A percentile compares a stretch with the other conserved stretches of the same genome.
These are phyloP conservation scores for Acacia pycnantha DNA, from an alignment of 331 rosid genomes.

Conservation along the genomic window DNA sequence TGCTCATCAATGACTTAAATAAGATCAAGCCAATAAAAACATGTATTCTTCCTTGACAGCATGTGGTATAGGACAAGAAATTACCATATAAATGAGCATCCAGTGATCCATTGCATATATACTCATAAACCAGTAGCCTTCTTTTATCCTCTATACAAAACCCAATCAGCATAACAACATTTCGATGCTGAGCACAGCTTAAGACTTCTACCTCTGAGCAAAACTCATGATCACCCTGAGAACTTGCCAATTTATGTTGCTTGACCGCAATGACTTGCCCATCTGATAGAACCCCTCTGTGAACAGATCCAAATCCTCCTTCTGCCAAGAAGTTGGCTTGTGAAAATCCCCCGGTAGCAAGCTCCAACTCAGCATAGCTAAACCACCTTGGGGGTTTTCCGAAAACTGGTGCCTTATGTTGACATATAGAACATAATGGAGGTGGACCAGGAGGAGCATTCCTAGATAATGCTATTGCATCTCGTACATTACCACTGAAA, in stretches of 20 bases:
- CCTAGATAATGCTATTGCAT: conserved; percentile 69
- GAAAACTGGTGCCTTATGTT: conserved; percentile 90
- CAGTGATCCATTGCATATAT: conserved; percentile 81
- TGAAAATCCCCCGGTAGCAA: conserved; percentile 85
- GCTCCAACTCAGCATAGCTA: conserved; percentile 83
- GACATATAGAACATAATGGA: conserved; percentile 85
- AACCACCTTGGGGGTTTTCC: conserved; percentile 93
- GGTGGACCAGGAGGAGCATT: conserved; percentile 77
- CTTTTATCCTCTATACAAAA: conserved; percentile 87
- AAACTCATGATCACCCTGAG: conserved; percentile 85
- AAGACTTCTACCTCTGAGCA: conserved; percentile 92
- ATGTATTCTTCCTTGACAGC: not conserved
- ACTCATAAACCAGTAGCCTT: conserved; percentile 82
- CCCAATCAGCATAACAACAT: conserved; percentile 90
- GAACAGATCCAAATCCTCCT: conserved; percentile 93
- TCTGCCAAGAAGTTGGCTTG: conserved; percentile 85
- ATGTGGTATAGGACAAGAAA: conserved; percentile 16
- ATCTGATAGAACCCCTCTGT: conserved; percentile 78
- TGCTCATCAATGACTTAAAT: not conserved
- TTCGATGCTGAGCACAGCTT: conserved; percentile 91
- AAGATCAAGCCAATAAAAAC: conserved; percentile 8
- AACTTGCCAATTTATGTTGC: conserved; percentile 91
- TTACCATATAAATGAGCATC: conserved; percentile 87
- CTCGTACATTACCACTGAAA: conserved; percentile 74
- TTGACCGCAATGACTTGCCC: conserved; percentile 90